These are phyloP conservation scores for Fusarium pininemorale DNA, from an alignment of 2,329 filamentous ascomycete species.

Conservation along the genomic window DNA sequence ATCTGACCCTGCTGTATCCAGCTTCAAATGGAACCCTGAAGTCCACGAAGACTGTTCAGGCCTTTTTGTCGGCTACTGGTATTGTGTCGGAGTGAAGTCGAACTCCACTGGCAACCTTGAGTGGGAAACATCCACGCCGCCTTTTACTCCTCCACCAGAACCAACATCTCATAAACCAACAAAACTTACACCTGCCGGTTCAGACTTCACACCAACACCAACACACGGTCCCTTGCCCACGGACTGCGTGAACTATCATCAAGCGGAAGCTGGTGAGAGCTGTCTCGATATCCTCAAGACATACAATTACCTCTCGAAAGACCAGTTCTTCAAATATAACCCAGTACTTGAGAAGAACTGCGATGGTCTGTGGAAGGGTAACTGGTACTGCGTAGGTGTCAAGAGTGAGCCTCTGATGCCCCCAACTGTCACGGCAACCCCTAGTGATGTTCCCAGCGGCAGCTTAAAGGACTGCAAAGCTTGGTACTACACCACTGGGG, in stretches of 20 bases:
- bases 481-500: neutral
- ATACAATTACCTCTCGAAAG: neutral
- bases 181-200: accelerated
- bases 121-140: neutral
- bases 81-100: neutral
- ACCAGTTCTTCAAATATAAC: slow-evolving; percentile 1
- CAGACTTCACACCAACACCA: neutral
- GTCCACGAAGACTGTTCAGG: neutral
- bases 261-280: neutral
- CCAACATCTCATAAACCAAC: neutral
- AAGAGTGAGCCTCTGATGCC: neutral
- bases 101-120: accelerated
- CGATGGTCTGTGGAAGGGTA: neutral
- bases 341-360: neutral
- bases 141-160: neutral
- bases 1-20: too few species aligned
- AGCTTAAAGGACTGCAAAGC: neutral
- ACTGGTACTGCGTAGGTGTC: neutral
- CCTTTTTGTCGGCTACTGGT: neutral
- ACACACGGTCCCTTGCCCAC: neutral
- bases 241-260: neutral
- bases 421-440: neutral
- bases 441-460: neutral
- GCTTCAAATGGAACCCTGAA: neutral
- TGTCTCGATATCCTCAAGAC: neutral